Base-by-base conservation (phyloP, 176 grass and related monocot genomes). In the Oryza brachyantha region DNA sequence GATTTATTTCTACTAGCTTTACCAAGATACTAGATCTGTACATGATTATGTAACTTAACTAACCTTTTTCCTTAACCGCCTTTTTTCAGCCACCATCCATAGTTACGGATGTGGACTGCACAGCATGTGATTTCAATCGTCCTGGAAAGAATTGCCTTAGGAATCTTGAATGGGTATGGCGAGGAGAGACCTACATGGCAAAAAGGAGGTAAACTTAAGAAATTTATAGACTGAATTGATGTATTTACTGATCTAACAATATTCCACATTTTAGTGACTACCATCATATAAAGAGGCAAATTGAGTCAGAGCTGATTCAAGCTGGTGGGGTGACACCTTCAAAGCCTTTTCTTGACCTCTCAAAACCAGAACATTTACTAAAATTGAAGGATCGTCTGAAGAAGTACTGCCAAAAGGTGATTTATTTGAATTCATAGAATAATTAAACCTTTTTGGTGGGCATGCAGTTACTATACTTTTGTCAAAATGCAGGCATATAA, bases 211-310 rank as follows among this genome's bases (percentile, higher is more conserved):
- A 81, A 12, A 38, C 17, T 75, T 68, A 60, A 58, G 68, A 40
- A 64, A 77, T 71, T 74, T 87, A 41, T 67, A 26, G 29, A 34
- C 61, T 73, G 27, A 74, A 70, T 35, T 79, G 12, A 63, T 64
- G 28, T 57, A 57, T 57, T 38, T 90, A 67, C n/a, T 62, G 31
- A 69, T 84, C 31, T 52, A 70, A 73, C 39, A 48, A 13, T 67
- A 63, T 81, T 80, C 22, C 65, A 34, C 58, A 36, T 86, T 88
- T 38, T 81, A 98, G 95, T 83, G 95, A 98, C 80, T 98, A 94
- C 72, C 90, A 94, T 92, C 92, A 98, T 77, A 92, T 98, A 89
- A 98, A 94, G 82, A 98, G 78, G 69, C 95, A 97, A 92, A 94
- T 97, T 83, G 92, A 94, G 74, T 97, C 95, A 32, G 95, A 97